These are phyloP conservation scores for Agarophyton chilense DNA, from an alignment of 23 red algal genomes.

Conservation along the genomic window DNA sequence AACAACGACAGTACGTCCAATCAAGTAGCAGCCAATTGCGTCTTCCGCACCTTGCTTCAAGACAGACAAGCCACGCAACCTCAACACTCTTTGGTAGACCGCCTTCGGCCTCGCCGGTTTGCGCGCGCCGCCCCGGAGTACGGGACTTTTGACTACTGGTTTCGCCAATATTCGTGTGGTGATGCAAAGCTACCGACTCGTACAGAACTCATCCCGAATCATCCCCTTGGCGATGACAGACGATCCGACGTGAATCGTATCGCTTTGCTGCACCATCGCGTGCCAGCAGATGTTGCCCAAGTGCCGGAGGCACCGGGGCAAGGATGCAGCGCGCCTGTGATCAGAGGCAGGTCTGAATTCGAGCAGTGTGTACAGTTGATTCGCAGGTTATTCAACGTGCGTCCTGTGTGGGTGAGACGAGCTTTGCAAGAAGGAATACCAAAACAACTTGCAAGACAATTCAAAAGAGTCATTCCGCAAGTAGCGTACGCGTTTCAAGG, in stretches of 20 bases:
- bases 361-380: not conserved
- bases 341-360: not conserved
- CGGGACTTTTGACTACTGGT: constrained; percentile 32
- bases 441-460: not conserved
- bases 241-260: constrained; percentile 28
- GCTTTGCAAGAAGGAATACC: constrained; percentile 38
- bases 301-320: constrained; percentile 1
- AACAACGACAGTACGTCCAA: not conserved
- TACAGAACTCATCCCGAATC: not conserved
- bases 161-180: constrained; percentile 10
- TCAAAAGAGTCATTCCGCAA: constrained; percentile 40
- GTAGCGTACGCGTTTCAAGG: constrained; percentile 53
- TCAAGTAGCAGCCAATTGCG: not conserved
- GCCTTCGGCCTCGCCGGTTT: constrained; percentile 21
- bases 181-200: not conserved
- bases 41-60: not conserved
- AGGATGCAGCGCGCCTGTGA: not conserved
- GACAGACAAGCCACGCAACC: not conserved
- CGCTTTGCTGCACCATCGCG: constrained; percentile 15
- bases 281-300: not conserved
- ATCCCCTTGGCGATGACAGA: constrained; percentile 11
- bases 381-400: not conserved
- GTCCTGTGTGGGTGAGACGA: constrained; percentile 45
- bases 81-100: not conserved
- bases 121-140: constrained; percentile 5